A percentile compares a stretch with the other conserved stretches of the same genome.
These are phyloP conservation scores for Isochrysis galbana DNA, from an alignment of 78 protist genomes.

Conservation along the genomic window DNA sequence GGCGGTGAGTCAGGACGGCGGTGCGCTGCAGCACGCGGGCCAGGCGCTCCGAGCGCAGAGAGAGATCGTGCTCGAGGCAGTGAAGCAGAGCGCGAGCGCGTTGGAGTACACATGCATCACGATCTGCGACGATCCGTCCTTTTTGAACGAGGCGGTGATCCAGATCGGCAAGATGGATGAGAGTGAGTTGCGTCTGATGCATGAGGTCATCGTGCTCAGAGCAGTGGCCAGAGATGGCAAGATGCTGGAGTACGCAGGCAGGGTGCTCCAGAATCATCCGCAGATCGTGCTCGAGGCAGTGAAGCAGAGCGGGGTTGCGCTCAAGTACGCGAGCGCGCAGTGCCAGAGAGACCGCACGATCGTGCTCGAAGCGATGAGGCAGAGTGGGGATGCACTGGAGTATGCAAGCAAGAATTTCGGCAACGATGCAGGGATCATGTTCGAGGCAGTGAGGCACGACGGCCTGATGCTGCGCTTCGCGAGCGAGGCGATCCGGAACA, in stretches of 20 bases:
- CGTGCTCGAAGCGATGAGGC: neutral
- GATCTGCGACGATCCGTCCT: too few species aligned
- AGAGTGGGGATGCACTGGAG: neutral
- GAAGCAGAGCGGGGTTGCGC: neutral
- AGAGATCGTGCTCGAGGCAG: neutral
- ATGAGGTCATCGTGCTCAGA: neutral
- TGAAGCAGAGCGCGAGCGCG: neutral
- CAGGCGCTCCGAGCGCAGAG: neutral
- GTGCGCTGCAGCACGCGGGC: neutral
- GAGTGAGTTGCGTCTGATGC: too few species aligned
- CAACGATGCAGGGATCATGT: too few species aligned
- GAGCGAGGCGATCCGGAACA: too few species aligned
- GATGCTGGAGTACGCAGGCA: neutral
- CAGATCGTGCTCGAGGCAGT: neutral
- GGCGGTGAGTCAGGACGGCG: conserved; percentile 1
- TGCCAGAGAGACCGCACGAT: neutral
- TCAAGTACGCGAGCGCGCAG: neutral
- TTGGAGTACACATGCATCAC: neutral
- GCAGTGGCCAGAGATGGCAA: neutral
- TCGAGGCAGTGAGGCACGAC: too few species aligned
- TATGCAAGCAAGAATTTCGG: neutral
- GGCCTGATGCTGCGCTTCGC: too few species aligned
- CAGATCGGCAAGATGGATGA: too few species aligned
- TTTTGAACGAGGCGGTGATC: too few species aligned
- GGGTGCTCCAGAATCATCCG: neutral